phyloP scores from a whole-genome alignment of 306 rosid genomes.

The Glycine tomentella region DNA sequence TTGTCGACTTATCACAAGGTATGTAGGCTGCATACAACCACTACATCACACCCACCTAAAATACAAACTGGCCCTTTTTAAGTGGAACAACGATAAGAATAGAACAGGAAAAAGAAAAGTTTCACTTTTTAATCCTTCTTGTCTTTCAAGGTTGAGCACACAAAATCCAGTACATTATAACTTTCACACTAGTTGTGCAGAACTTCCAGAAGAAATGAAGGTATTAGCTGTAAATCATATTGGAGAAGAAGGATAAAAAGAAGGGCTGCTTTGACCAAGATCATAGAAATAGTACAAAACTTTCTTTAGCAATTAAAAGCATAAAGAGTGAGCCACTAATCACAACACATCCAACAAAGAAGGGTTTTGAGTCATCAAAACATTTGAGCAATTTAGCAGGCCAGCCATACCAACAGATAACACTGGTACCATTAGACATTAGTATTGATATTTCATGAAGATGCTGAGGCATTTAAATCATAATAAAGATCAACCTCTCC shows the following conservation, averaged over 20 bases:
- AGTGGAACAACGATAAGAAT: conserved; percentile 3
- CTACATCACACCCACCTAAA: too few species aligned
- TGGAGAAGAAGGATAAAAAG: neutral
- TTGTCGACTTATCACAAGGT: neutral
- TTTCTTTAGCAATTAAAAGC: neutral
- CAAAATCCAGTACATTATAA: conserved; percentile 1
- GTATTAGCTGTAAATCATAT: neutral
- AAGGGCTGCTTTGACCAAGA: conserved; percentile 11
- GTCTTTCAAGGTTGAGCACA: too few species aligned
- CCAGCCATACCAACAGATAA: neutral
- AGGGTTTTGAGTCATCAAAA: neutral
- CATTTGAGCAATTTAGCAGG: neutral
- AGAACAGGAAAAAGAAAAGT: conserved; percentile 2
- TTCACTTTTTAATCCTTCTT: too few species aligned
- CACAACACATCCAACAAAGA: conserved; percentile 1
- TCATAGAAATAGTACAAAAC: conserved; percentile 8
- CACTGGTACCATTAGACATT: neutral
- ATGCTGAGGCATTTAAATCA: neutral
- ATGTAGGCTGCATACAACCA: neutral
- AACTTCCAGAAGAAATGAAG: neutral
- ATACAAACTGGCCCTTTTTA: neutral
- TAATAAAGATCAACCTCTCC: neutral
- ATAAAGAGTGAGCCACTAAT: neutral
- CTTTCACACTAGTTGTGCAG: conserved; percentile 2
- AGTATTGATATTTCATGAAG: neutral